These are phyloP conservation scores for Eruca vesicaria DNA, from an alignment of 441 rosid genomes.

Conservation along the genomic window DNA sequence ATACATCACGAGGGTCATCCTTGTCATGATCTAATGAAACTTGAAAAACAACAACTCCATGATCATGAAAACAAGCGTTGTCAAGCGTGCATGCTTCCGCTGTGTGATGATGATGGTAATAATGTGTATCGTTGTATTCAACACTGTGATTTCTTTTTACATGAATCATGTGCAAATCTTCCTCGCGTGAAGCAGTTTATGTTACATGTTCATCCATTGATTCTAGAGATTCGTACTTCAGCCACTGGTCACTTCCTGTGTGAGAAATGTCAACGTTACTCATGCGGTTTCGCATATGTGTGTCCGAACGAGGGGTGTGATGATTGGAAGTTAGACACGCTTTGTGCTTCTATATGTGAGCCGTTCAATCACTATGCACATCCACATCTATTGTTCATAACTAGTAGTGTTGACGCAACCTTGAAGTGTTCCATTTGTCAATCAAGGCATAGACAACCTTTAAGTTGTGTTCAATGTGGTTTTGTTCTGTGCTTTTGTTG, in stretches of 20 bases:
- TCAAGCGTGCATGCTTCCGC: neutral
- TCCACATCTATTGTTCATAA: neutral
- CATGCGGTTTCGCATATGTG: conserved; percentile 3
- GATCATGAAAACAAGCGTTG: neutral
- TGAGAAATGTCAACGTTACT: neutral
- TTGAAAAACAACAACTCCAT: neutral
- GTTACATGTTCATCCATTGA: no score
- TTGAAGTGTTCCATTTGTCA: neutral
- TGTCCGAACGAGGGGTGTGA: neutral
- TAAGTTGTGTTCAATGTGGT: neutral
- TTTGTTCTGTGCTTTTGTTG: conserved; percentile 12
- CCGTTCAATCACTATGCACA: neutral
- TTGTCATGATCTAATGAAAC: neutral
- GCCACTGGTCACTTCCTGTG: neutral
- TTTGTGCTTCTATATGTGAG: conserved; percentile 9
- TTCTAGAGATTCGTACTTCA: no score
- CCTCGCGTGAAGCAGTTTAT: no score
- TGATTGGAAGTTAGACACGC: neutral
- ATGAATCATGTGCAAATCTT: no score
- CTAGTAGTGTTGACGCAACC: neutral
- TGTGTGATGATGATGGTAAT: neutral
- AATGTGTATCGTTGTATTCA: no score
- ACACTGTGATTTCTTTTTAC: no score
- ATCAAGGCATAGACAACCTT: neutral
- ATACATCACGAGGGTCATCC: conserved; percentile 15